phyloP scores from a whole-genome alignment of 306 rosid species.

The Vicia faba region DNA sequence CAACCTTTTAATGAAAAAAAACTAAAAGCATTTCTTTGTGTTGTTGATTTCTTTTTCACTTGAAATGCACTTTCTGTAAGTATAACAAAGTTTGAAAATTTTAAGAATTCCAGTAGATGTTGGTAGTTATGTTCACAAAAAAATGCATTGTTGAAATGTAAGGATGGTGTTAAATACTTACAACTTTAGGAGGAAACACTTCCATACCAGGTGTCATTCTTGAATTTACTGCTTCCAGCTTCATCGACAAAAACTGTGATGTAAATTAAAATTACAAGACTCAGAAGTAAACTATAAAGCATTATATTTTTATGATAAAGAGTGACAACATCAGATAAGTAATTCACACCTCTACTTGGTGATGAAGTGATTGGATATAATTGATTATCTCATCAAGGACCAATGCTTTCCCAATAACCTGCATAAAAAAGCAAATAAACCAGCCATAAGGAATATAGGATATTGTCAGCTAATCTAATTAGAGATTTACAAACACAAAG shows the following conservation, averaged over 20 bases:
- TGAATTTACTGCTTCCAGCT: constrained; percentile 89
- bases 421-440: constrained; percentile 25
- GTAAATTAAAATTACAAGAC: constrained; percentile 32
- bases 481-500: background rate
- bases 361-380: constrained; percentile 90
- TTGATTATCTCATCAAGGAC: constrained; percentile 96
- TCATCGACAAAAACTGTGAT: constrained; percentile 90
- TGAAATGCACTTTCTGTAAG: too few species aligned
- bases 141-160: background rate
- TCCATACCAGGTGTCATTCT: constrained; percentile 69
- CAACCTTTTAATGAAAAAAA: background rate
- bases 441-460: constrained; percentile 6
- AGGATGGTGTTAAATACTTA: constrained; percentile 39
- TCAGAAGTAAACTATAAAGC: constrained; percentile 1
- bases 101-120: too few species aligned
- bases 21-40: too few species aligned
- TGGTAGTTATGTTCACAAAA: too few species aligned
- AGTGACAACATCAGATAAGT: constrained; percentile 5
- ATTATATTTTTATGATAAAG: background rate
- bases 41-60: too few species aligned
- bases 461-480: constrained; percentile 21
- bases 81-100: too few species aligned
- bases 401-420: constrained; percentile 93
- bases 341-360: constrained; percentile 78
- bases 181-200: constrained; percentile 79